Evolutionary conservation across 1,284 basidiomycete genomes (phyloP), one percentile per base, ranked within the genome.

Genomic region (Cutaneotrichosporon cutaneum): DNA sequence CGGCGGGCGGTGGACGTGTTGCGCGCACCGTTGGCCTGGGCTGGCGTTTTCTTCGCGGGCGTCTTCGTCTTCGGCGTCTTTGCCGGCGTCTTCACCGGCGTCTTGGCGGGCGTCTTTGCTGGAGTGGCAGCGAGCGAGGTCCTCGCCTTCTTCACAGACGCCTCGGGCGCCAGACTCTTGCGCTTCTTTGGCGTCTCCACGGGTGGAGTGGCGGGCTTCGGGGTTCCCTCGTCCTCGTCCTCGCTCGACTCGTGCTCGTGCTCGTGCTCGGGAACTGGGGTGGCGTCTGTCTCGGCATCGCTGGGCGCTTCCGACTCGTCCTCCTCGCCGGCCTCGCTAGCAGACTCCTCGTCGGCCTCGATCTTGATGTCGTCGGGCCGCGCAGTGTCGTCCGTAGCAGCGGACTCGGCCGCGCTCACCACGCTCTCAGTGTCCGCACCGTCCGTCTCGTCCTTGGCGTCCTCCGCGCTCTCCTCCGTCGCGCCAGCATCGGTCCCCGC

Each of bases 1-100:
- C 57, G 57, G 54, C 61, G 53, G 16, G 61, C 55, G 0, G 50
- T 27, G 36, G 39, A 42, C 26, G 35, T 52, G 7, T 22, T 21
- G 10, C 11, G 13, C 26, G 47, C 11, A 5, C 26, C 35, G 16
- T 32, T 53, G 14, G 32, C 4, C 50, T 53, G 42, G 26, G 47
- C 26, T n/a, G 51, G 11, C 27, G 57, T n/a, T n/a, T n/a, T 24
- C 44, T 59, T 54, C 27, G 58, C 24, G n/a, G 58, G 50, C 1
- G 30, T 52, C 24, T 18, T n/a, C 27, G 16, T n/a, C n/a, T n/a
- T 21, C n/a, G 30, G 18, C 9, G 50, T 21, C 30, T n/a, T 54
- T 7, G 30, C 7, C 51, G 30, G 18, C 30, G 51, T 22, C 51
- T 6, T 27, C 16, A 33, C n/a, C 9, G 16, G 22, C 6, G 24